These are phyloP conservation scores for Musa beccarii DNA, from an alignment of 176 grass and related monocot species.

Conservation along the genomic window DNA sequence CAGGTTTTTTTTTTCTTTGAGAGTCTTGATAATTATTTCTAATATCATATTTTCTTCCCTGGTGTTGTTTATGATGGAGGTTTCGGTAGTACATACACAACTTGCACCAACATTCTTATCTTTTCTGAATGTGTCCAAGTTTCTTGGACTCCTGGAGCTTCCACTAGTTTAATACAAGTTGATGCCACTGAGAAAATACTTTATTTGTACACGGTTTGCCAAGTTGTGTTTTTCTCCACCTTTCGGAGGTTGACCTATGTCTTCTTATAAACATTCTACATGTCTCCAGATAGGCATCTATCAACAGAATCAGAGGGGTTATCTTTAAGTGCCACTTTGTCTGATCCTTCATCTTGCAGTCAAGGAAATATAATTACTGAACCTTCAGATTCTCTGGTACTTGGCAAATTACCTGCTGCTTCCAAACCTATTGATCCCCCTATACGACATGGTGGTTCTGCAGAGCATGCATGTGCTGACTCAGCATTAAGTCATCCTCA, in stretches of 20 bases:
- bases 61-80: not conserved
- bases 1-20: not conserved
- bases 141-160: no score
- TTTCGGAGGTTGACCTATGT: not conserved
- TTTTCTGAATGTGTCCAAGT: no score
- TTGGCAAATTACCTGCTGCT: slow-evolving; percentile 2
- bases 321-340: not conserved
- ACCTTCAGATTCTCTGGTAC: slow-evolving; percentile 11
- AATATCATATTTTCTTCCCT: not conserved
- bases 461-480: slow-evolving; percentile 1
- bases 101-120: not conserved
- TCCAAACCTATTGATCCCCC: not conserved
- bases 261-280: not conserved
- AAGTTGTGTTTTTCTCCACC: not conserved
- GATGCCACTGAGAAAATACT: no score
- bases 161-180: no score
- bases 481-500: slow-evolving; percentile 7
- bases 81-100: not conserved
- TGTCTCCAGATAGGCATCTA: not conserved
- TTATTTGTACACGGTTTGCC: not conserved
- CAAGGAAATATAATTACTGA: slow-evolving; percentile 7
- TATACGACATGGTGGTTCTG: slow-evolving; percentile 19
- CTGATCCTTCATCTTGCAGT: slow-evolving; percentile 1
- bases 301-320: not conserved
- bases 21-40: not conserved